Evolutionary conservation across 2,329 filamentous ascomycete species (phyloP), one percentile per base, ranked within the genome.

Genomic region (Podosphaera leucotricha): DNA sequence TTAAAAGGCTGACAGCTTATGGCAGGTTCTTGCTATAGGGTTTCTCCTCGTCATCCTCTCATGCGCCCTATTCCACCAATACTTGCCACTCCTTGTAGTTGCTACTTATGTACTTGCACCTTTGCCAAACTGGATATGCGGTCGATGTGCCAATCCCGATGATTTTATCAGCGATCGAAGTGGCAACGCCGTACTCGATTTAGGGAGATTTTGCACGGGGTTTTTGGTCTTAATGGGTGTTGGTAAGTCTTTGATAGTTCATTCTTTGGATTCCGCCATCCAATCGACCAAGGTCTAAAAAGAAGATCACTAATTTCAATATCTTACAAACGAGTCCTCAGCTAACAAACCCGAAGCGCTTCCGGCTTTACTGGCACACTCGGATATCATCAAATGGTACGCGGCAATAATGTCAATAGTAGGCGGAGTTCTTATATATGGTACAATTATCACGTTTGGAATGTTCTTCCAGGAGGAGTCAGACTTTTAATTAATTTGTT

Each of bases 21-120:
- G n/a, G n/a, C 50, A 81, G 77, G 70, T 98, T 60, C 84, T 98
- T 52, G 90, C 90, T 55, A 90, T 98, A 57, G 90, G 90, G 56
- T 98, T 98, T 67, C 82, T 98, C 56, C 84, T 98, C 54, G 90
- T 95, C 54, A 98, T 98, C 63, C 81, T 98, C 56, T 94, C 86
- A 50, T 92, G 86, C 60, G 90, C 90, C 43, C 75, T 98, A 53
- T 98, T 80, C 72, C 73, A 87, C 60, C 83, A 84, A 64, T 98
- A 92, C 73, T 83, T 90, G 56, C 85, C 90, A 45, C 75, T 98
- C 50, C 75, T 95, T 51, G 90, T 98, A 54, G 90, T 98, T 50
- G 87, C 77, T 54, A 95, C 87, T 55, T 98, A 94, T 66, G 75
- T 94, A 52, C 61, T 95, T 55, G 90, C 90, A 45, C 90, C 90